Conservation (phyloP, 148 eudicot species). For the Tetragonia tetragonoides region DNA sequence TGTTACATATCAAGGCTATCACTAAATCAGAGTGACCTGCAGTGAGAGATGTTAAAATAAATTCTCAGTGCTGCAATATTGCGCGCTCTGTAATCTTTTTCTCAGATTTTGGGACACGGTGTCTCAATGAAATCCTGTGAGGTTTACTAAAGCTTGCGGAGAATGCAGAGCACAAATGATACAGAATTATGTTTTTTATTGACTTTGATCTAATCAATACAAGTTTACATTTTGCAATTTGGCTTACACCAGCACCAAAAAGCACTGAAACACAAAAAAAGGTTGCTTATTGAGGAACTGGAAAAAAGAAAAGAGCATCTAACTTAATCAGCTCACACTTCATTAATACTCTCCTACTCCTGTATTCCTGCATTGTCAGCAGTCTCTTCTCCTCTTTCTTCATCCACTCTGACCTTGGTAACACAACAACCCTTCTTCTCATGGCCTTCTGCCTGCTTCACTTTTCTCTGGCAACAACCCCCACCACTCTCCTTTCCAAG, state of each 20-base stretch:
- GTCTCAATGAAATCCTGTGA: too few species aligned
- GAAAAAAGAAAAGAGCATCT: not conserved
- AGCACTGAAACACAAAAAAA: not conserved
- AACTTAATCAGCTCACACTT: not conserved
- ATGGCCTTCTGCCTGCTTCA: conserved; percentile 27
- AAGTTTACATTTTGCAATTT: conserved; percentile 12
- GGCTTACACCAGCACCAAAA: too few species aligned
- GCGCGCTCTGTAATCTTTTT: too few species aligned
- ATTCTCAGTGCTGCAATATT: too few species aligned
- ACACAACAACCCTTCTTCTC: conserved; percentile 44
- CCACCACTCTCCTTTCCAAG: conserved; percentile 29
- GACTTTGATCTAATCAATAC: too few species aligned
- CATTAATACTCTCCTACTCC: not conserved
- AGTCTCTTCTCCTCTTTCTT: conserved; percentile 13
- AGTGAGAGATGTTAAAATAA: too few species aligned
- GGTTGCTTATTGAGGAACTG: not conserved
- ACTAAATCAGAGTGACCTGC: too few species aligned
- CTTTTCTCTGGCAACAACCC: conserved; percentile 18
- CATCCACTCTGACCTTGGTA: conserved; percentile 44
- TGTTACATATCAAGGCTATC: too few species aligned
- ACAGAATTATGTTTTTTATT: too few species aligned
- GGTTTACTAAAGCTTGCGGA: too few species aligned
- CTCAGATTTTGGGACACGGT: too few species aligned
- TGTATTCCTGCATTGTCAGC: not conserved
- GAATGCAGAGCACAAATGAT: too few species aligned